phyloP scores from a whole-genome alignment of 495 filamentous ascomycete species.

The Neurospora cerealis region DNA sequence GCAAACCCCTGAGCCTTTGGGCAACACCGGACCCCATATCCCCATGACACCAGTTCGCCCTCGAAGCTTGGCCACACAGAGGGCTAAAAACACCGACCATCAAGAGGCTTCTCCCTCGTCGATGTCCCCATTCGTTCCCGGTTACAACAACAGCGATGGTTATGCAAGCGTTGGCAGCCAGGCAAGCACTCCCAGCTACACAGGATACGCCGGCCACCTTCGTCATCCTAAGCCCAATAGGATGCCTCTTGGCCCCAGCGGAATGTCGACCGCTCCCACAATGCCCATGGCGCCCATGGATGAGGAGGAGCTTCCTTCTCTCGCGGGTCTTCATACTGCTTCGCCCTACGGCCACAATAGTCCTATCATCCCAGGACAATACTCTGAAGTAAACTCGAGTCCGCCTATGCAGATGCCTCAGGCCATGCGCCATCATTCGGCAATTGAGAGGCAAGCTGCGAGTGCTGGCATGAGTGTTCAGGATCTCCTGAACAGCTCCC shows the following conservation, averaged over 20 bases:
- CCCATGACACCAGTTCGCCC: background rate
- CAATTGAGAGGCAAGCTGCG: background rate
- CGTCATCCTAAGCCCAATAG: background rate
- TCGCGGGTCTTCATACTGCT: background rate
- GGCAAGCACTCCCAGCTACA: background rate
- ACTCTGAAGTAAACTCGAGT: background rate
- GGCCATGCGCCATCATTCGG: background rate
- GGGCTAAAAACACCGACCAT: background rate
- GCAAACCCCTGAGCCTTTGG: background rate
- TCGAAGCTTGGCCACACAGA: background rate
- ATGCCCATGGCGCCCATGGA: background rate
- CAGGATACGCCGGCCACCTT: background rate
- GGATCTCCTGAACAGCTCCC: background rate
- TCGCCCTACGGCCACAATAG: background rate
- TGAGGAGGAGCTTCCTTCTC: background rate
- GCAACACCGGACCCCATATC: background rate
- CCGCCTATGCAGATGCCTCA: background rate
- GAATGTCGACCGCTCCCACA: background rate
- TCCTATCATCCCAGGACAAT: background rate
- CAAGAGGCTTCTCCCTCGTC: background rate
- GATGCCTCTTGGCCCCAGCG: background rate
- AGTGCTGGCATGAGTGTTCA: background rate
- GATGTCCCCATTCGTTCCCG: background rate
- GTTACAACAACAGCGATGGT: background rate
- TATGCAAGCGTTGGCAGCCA: background rate